Base-by-base conservation (phyloP, 192 early-diverging fungal species). In the Coemansia sp. region DNA sequence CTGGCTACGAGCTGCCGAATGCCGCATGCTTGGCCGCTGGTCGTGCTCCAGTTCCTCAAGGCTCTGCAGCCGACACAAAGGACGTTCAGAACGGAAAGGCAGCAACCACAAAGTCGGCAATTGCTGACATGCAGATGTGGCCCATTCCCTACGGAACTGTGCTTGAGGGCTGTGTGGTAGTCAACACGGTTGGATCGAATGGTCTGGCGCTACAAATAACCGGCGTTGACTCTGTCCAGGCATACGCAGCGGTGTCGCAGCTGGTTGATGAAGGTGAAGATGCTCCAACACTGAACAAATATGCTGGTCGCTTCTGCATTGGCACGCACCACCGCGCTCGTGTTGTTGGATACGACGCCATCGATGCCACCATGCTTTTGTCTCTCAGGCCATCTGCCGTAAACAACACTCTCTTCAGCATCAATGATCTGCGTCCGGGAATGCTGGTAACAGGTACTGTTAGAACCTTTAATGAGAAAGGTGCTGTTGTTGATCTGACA, bases 331-430 rank as follows among this genome's bases (percentile, higher is more conserved):
- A 98, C 69, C 85, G 86, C 37, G 94, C 80, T 54, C 87, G 95
- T 62, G 90, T 98, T 6, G 69, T 95, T 39, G 89, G 89, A 12
- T 92, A 91, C 70, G 91, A 93, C 49, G 84, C 89, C 52, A 87
- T 91, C 9, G 93, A 92, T 67, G 87, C 87, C 23, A 45, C 95
- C 2, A 72, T 92, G n/a, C 85, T 87, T 38, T 71, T 95, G 39
- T 89, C 90, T 41, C 84, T 95, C 26, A 85, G 94, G 70, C 72
- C 84, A 16, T 87, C 86, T 26, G 78, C 93, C 6, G 66, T 98
- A 18, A 80, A 87, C 19, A 86, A 93, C 65, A 70, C 85, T 44
- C 92, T 88, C 74, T 70, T 98, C 16, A 83, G 87, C 11, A 65
- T 88, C 19, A 68, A 79, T 12, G 94, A 97, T 65, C 78, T 95